Base-by-base conservation (phyloP, 1,139 yeast genomes). In the Fermentozyma sake region DNA sequence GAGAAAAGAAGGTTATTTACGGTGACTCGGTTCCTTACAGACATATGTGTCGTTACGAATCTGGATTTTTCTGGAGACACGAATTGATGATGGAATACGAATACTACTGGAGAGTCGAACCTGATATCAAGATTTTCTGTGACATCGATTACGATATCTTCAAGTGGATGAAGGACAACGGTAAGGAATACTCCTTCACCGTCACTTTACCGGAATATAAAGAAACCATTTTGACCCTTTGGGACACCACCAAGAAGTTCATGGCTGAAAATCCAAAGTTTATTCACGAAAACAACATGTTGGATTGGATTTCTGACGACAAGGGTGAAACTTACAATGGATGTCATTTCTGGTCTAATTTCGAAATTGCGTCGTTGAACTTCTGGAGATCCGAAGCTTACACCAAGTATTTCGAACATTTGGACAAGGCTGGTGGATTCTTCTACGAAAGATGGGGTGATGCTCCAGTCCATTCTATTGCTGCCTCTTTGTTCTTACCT, bases 71-170 rank as follows among this genome's bases (percentile, higher is more conserved):
- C 63, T 87, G 75, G 67, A 72, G 84, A 57, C 93, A 84, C 47
- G 77, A 75, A 25, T 52, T 82, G 27, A 59, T 85, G 69, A 67
- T 66, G 35, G 79, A 80, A 22, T 86, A 79, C 54, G 85, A 80
- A 41, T 86, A 78, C 62, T 87, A 85, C 64, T 87, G 96, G 96
- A 78, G 96, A 58, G 95, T 87, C 33, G 96, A 87, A 58, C 95
- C 95, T 17, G 89, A 80, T 48, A 75, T 84, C 50, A 68, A 72
- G 46, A 67, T 85, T 33, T 80, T 61, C 53, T 86, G 95, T 64
- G 91, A 85, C 52, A 66, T 86, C 41, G 78, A 80, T 47, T 81
- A 84, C 50, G 95, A 86, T 55, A 68, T 84, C 22, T 86, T 86
- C 68, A 76, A 77, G 55, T 81, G 72, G 56, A 79, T 86, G 93